Percentiles rank a stretch among this genome's conserved stretches.
Conservation (phyloP, 2,329 filamentous ascomycete species). For the Stemphylium beticola region DNA sequence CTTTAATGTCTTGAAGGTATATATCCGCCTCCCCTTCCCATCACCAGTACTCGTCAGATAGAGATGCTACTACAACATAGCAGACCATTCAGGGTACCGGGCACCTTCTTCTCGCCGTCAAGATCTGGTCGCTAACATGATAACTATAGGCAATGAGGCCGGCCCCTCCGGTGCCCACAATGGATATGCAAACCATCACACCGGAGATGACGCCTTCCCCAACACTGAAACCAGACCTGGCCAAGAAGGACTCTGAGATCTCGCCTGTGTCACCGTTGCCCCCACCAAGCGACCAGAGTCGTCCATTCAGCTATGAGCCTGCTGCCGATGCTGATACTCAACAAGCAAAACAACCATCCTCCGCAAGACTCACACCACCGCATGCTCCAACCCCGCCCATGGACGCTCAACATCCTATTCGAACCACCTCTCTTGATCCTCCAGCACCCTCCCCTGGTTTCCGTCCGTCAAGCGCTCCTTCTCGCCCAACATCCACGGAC, state of each 20-base stretch:
- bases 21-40: conserved; percentile 33
- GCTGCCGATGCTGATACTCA: conserved; percentile 4
- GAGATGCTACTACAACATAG: conserved; percentile 6
- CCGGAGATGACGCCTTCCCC: conserved; percentile 42
- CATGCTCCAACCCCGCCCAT: conserved; percentile 6
- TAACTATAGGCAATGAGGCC: conserved; percentile 26
- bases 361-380: conserved; percentile 2
- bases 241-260: conserved; percentile 19
- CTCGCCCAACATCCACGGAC: background rate
- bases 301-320: conserved; percentile 38
- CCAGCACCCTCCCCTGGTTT: conserved; percentile 4
- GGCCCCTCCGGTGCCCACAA: conserved; percentile 24
- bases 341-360: conserved; percentile 1
- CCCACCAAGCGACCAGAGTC: conserved; percentile 19
- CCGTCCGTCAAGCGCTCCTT: conserved; percentile 3
- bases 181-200: conserved; percentile 31
- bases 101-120: background rate
- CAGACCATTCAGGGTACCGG: conserved; percentile 16
- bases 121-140: background rate
- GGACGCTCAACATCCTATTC: conserved; percentile 6
- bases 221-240: conserved; percentile 22
- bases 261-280: conserved; percentile 33
- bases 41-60: conserved; percentile 30
- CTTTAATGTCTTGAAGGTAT: conserved; percentile 47
- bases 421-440: conserved; percentile 18